A percentile compares a stretch with the other conserved stretches of the same genome.
Evolutionary conservation across 2,329 filamentous ascomycete genomes (phyloP).

Genomic region (Westerdykella ornata): DNA sequence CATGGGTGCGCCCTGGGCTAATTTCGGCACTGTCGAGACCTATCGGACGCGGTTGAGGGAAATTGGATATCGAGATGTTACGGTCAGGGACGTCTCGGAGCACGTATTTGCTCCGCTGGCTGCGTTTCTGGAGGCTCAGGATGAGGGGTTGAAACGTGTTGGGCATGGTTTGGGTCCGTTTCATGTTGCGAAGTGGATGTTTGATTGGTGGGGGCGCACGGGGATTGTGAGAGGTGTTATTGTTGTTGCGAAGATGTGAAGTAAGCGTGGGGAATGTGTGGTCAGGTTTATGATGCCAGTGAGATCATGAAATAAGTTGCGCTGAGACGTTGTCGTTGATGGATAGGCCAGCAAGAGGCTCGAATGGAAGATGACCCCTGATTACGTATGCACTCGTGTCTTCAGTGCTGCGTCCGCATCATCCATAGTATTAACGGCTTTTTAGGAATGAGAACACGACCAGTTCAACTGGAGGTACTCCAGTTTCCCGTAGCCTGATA

Average conservation of each 20-base stretch:
- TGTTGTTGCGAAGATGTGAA: constrained; percentile 31
- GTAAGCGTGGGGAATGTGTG: no score
- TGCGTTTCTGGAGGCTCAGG: constrained; percentile 38
- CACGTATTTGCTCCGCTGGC: constrained; percentile 49
- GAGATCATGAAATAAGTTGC: no score
- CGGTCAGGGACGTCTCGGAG: constrained; percentile 47
- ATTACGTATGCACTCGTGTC: no score
- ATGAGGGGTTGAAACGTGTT: constrained; percentile 29
- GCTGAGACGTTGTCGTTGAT: no score
- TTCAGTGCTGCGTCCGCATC: no score
- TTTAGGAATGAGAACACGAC: no score
- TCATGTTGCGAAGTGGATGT: constrained; percentile 29
- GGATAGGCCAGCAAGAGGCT: no score
- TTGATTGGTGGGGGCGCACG: constrained; percentile 40
- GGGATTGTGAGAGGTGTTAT: constrained; percentile 37
- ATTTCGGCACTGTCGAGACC: constrained; percentile 44
- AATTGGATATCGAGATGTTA: constrained; percentile 46
- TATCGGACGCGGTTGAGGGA: constrained; percentile 44
- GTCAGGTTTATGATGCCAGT: no score
- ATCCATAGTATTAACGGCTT: no score
- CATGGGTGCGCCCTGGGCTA: constrained; percentile 45
- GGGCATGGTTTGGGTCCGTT: constrained; percentile 38
- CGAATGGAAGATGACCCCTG: no score
- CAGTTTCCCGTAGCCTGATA: no score
- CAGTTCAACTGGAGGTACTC: no score